phyloP scores from a whole-genome alignment of 2,329 filamentous ascomycete species.

The Phoma herbarum region DNA sequence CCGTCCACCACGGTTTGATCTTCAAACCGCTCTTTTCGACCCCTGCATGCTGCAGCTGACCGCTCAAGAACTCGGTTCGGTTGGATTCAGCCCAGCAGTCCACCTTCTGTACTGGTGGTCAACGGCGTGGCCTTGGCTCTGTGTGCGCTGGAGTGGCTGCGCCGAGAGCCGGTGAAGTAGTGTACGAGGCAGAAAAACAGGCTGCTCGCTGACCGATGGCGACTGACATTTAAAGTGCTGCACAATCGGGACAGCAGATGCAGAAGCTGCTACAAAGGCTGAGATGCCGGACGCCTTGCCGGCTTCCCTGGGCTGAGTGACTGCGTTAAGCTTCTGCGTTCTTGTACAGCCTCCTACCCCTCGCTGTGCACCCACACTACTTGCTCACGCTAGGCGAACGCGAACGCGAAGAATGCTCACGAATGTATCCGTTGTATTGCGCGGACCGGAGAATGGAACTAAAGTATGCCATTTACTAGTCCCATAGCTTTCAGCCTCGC shows the following conservation, averaged over 20 bases:
- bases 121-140: slow-evolving; percentile 13
- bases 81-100: slow-evolving; percentile 5
- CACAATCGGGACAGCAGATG: background rate
- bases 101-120: slow-evolving; percentile 2
- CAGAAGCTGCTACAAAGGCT: slow-evolving; percentile 3
- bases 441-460: slow-evolving; percentile 1
- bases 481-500: slow-evolving; percentile 12
- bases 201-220: slow-evolving; percentile 8
- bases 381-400: slow-evolving; percentile 11
- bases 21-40: slow-evolving; percentile 13
- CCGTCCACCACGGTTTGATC: slow-evolving; percentile 17
- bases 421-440: slow-evolving; percentile 10
- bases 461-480: slow-evolving; percentile 4
- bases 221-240: background rate
- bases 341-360: slow-evolving; percentile 20
- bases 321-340: slow-evolving; percentile 13
- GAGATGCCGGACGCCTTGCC: slow-evolving; percentile 9
- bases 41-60: slow-evolving; percentile 21
- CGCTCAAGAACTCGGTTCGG: background rate
- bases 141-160: slow-evolving; percentile 5
- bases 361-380: slow-evolving; percentile 20
- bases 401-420: slow-evolving; percentile 16
- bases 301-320: slow-evolving; percentile 4
- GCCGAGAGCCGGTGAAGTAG: slow-evolving; percentile 11
- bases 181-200: slow-evolving; percentile 17